Conservation (phyloP, 164 flowering plant species). For the Paratinospora sagittata region DNA sequence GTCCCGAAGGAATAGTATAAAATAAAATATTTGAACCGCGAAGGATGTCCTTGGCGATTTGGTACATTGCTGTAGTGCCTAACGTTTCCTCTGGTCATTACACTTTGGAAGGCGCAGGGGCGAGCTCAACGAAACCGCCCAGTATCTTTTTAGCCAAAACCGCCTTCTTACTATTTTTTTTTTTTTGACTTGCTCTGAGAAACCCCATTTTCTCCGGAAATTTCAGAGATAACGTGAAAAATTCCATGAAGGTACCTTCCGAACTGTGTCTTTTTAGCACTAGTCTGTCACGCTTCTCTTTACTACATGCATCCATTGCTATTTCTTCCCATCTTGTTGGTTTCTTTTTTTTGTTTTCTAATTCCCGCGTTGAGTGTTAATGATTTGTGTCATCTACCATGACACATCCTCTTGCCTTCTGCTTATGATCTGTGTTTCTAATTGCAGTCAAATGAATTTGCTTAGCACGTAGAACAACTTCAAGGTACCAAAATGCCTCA, state of each 20-base stretch:
- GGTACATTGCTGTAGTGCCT: too few species aligned
- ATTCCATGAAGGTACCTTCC: constrained; percentile 10
- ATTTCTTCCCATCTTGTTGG: neutral
- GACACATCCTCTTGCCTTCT: neutral
- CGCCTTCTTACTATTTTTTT: neutral
- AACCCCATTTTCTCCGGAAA: constrained; percentile 22
- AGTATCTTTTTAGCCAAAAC: too few species aligned
- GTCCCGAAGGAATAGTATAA: too few species aligned
- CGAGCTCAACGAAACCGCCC: too few species aligned
- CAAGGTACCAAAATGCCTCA: constrained; percentile 29
- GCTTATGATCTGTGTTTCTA: neutral
- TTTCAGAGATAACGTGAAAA: constrained; percentile 22
- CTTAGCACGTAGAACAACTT: constrained; percentile 8
- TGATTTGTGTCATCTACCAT: neutral
- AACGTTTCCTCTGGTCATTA: too few species aligned
- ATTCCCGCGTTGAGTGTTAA: neutral
- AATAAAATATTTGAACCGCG: neutral
- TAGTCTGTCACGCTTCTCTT: constrained; percentile 2
- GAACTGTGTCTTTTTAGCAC: constrained; percentile 4
- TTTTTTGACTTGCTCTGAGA: neutral
- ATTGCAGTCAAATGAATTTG: constrained; percentile 2
- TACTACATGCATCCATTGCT: constrained; percentile 12
- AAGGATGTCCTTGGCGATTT: neutral
- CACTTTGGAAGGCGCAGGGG: neutral
- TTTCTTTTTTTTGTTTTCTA: too few species aligned